These are phyloP conservation scores for Hemileccinum rubropunctum DNA, from an alignment of 768 basidiomycete species.

Conservation along the genomic window DNA sequence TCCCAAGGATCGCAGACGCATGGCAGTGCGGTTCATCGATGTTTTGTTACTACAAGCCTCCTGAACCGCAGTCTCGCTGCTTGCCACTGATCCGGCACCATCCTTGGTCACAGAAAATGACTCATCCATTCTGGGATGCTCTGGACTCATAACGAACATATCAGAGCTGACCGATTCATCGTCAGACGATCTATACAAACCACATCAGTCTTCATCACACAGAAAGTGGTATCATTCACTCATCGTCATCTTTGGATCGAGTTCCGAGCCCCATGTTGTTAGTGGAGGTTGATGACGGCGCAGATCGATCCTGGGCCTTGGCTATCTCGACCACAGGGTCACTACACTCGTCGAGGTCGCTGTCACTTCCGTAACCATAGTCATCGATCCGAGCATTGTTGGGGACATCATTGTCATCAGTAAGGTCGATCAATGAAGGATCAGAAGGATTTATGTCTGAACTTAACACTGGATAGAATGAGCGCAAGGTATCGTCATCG, in stretches of 20 bases:
- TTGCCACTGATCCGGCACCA: not conserved
- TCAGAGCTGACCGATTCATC: constrained; percentile 13
- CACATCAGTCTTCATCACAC: not conserved
- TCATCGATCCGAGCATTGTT: constrained; percentile 11
- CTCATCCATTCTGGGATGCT: not conserved
- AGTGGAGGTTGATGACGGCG: too few species aligned
- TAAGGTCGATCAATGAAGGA: constrained; percentile 14
- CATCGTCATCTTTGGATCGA: constrained; percentile 3
- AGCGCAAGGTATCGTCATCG: not conserved
- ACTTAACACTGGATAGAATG: constrained; percentile 12
- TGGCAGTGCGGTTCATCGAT: not conserved
- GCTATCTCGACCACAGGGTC: not conserved
- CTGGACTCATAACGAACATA: constrained; percentile 19
- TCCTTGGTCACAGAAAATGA: not conserved
- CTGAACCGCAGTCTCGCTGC: constrained; percentile 8
- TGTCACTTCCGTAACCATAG: constrained; percentile 34
- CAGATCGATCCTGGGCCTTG: too few species aligned
- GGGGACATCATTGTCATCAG: constrained; percentile 8
- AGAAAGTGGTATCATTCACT: not conserved
- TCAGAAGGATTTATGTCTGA: constrained; percentile 10
- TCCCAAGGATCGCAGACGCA: constrained; percentile 13
- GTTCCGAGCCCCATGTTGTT: not conserved
- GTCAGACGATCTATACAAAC: constrained; percentile 8
- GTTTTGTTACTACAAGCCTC: not conserved
- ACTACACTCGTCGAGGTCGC: constrained; percentile 33